Conservation (phyloP, 371 early-diverging fungal genomes). For the Actinomortierella ambigua region DNA sequence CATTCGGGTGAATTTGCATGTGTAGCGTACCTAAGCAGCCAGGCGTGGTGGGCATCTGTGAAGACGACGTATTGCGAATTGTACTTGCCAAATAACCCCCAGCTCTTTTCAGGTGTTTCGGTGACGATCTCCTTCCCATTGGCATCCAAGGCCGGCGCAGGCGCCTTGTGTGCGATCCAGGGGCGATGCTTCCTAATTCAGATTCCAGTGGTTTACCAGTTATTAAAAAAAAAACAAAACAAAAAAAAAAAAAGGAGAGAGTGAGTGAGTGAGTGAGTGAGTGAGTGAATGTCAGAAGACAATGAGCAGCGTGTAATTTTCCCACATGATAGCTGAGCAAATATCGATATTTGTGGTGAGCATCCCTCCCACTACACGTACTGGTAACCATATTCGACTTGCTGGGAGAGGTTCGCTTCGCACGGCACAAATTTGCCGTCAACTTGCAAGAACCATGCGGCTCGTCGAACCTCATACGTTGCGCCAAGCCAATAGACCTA, state of each 20-base stretch:
- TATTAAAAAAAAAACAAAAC: conserved; percentile 13
- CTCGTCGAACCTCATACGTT: conserved; percentile 78
- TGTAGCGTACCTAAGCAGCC: conserved; percentile 63
- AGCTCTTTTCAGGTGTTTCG: conserved; percentile 54
- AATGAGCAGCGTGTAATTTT: no score
- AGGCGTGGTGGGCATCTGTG: conserved; percentile 64
- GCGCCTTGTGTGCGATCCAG: conserved; percentile 49
- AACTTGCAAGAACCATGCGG: conserved; percentile 79
- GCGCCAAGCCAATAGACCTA: conserved; percentile 85
- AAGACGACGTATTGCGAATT: conserved; percentile 78
- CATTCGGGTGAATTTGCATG: no score
- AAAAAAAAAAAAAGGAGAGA: background rate
- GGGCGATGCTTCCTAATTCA: conserved; percentile 68
- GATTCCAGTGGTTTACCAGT: no score
- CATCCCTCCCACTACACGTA: no score
- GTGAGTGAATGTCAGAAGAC: no score
- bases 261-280: no score
- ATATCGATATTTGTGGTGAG: no score
- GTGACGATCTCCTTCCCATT: conserved; percentile 27
- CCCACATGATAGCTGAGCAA: no score
- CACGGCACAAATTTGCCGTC: conserved; percentile 79
- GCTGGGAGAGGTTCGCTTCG: conserved; percentile 76
- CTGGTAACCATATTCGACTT: conserved; percentile 84
- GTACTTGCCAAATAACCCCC: conserved; percentile 79
- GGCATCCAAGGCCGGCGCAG: conserved; percentile 21